Percentiles rank a stretch among this genome's conserved stretches.
phyloP scores from a whole-genome alignment of 2,329 filamentous ascomycete genomes.

The Rasamsonia emersonii region DNA sequence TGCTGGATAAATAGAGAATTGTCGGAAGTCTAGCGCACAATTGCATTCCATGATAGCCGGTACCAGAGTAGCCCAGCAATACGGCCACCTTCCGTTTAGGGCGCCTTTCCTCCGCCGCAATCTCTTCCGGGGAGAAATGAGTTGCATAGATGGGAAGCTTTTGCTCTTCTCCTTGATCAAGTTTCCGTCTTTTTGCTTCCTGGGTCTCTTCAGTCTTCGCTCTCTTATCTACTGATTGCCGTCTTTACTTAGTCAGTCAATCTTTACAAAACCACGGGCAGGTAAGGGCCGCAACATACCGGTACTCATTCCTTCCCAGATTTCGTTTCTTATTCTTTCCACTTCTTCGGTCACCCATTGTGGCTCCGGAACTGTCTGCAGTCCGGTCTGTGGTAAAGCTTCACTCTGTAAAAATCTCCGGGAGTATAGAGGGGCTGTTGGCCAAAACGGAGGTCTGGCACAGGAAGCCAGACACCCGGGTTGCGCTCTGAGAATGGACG shows the following conservation, averaged over 20 bases:
- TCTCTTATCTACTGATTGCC: slow-evolving; percentile 44
- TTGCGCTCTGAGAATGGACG: neutral
- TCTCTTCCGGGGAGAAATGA: slow-evolving; percentile 67
- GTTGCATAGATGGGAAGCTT: slow-evolving; percentile 45
- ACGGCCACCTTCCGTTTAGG: slow-evolving; percentile 97
- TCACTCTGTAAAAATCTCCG: too few relatives aligned
- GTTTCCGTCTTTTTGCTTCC: slow-evolving; percentile 47
- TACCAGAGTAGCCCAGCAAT: slow-evolving; percentile 89
- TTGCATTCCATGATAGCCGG: slow-evolving; percentile 96
- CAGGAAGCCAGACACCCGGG: too few relatives aligned
- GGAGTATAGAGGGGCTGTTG: too few relatives aligned
- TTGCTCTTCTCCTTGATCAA: slow-evolving; percentile 38
- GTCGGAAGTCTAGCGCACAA: slow-evolving; percentile 42
- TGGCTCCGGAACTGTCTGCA: neutral
- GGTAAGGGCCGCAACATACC: slow-evolving; percentile 38
- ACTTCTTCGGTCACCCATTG: slow-evolving; percentile 23
- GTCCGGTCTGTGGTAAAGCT: too few relatives aligned
- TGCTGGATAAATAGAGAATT: too few relatives aligned
- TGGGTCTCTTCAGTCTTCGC: slow-evolving; percentile 43
- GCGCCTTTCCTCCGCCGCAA: slow-evolving; percentile 73
- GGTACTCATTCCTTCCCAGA: slow-evolving; percentile 58
- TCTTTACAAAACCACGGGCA: slow-evolving; percentile 10
- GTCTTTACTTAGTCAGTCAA: slow-evolving; percentile 45
- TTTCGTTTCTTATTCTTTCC: slow-evolving; percentile 53
- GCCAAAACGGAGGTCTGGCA: too few relatives aligned